Evolutionary conservation across 768 basidiomycete species (phyloP).

Genomic region (Mycena kentingensis): DNA sequence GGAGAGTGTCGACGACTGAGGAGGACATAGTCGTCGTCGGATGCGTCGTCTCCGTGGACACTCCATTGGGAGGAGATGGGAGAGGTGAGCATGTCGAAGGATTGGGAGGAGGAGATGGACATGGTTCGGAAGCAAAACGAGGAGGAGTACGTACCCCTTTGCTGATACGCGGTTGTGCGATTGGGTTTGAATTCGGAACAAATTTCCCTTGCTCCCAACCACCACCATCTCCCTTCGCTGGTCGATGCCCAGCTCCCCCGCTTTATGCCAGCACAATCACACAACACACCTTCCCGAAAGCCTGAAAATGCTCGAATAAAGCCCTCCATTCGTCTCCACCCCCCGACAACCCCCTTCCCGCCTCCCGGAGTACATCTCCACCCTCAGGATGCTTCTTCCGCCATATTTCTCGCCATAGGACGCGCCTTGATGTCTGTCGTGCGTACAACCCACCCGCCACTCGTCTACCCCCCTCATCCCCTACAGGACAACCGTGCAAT

Average conservation of each 20-base stretch:
- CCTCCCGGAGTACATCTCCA: slow-evolving; percentile 46
- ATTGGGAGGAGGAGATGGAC: slow-evolving; percentile 30
- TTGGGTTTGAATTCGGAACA: too few relatives aligned
- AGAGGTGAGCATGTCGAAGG: slow-evolving; percentile 25
- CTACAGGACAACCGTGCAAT: slow-evolving; percentile 75
- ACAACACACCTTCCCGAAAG: slow-evolving; percentile 57
- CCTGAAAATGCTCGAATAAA: slow-evolving; percentile 54
- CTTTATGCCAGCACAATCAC: slow-evolving; percentile 25
- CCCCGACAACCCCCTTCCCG: slow-evolving; percentile 41
- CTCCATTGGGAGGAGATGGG: slow-evolving; percentile 27
- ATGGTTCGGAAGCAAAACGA: too few relatives aligned
- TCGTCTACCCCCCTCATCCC: slow-evolving; percentile 21
- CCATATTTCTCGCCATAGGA: slow-evolving; percentile 73
- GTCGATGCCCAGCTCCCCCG: slow-evolving; percentile 22
- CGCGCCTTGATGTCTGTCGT: slow-evolving; percentile 76
- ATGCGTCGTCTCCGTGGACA: slow-evolving; percentile 26
- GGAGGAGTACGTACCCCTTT: too few relatives aligned
- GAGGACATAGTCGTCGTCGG: slow-evolving; percentile 56
- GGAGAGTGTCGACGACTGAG: slow-evolving; percentile 39
- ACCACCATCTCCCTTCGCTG: slow-evolving; percentile 26
- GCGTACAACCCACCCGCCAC: slow-evolving; percentile 34
- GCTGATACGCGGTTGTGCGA: too few relatives aligned
- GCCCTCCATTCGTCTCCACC: slow-evolving; percentile 53
- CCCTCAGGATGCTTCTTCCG: slow-evolving; percentile 70
- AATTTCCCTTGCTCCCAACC: slow-evolving; percentile 4